These are phyloP conservation scores for Pulveroboletus frians DNA, from an alignment of 768 basidiomycete species.

Conservation along the genomic window DNA sequence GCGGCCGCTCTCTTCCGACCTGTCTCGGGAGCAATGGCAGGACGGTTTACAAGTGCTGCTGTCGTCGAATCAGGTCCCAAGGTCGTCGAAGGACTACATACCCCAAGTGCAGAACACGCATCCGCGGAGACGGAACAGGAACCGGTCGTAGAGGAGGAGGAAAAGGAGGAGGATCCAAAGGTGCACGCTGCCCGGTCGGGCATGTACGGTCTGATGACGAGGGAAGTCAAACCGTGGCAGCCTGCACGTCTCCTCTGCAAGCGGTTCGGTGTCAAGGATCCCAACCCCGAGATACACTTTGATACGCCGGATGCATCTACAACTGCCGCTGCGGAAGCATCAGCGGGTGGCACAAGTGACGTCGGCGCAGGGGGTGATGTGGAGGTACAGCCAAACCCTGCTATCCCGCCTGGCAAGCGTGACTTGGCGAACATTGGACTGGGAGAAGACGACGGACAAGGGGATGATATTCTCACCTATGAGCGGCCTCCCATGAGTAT, in stretches of 20 bases:
- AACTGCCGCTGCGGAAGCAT: slow-evolving; percentile 13
- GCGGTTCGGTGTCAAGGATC: slow-evolving; percentile 88
- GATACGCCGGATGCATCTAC: slow-evolving; percentile 28
- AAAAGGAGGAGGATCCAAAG: slow-evolving; percentile 67
- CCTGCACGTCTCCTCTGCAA: slow-evolving; percentile 88
- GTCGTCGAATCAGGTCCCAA: slow-evolving; percentile 63
- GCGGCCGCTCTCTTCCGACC: slow-evolving; percentile 89
- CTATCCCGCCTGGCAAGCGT: slow-evolving; percentile 31
- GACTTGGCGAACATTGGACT: slow-evolving; percentile 80
- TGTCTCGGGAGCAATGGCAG: slow-evolving; percentile 87
- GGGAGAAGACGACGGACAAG: slow-evolving; percentile 90
- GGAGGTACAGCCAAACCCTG: neutral
- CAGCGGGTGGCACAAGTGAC: neutral
- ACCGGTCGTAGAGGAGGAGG: slow-evolving; percentile 35
- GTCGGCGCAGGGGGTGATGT: neutral
- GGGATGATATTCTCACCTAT: slow-evolving; percentile 82
- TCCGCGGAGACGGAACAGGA: slow-evolving; percentile 40
- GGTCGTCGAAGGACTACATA: slow-evolving; percentile 63
- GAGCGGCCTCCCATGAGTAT: slow-evolving; percentile 84
- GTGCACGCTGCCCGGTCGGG: slow-evolving; percentile 78
- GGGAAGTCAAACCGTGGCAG: slow-evolving; percentile 69
- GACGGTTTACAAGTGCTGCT: slow-evolving; percentile 82
- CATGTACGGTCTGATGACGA: slow-evolving; percentile 87
- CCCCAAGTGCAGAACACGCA: slow-evolving; percentile 39
- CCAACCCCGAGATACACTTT: slow-evolving; percentile 52